Conservation (phyloP, 305 asterid genomes). For the Fraxinus paxiana region DNA sequence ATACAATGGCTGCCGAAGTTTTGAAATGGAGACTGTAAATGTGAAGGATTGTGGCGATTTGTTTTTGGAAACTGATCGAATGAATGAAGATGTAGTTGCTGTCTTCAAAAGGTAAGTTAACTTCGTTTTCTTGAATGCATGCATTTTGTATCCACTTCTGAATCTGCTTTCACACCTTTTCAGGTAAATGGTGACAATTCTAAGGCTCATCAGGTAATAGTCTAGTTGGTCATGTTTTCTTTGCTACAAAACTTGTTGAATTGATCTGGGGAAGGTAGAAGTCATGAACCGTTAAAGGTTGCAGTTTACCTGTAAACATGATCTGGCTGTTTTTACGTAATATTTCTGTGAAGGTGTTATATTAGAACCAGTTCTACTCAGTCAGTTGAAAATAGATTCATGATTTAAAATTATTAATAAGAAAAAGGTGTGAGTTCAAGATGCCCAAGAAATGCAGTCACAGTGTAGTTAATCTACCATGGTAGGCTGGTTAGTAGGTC, state of each 20-base stretch:
- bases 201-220: background rate
- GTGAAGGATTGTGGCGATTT: constrained; percentile 49
- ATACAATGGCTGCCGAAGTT: constrained; percentile 45
- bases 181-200: background rate
- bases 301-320: background rate
- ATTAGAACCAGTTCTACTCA: too few relatives aligned
- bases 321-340: too few relatives aligned
- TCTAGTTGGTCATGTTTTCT: background rate
- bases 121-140: background rate
- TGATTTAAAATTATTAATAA: too few relatives aligned
- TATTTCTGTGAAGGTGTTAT: too few relatives aligned
- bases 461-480: too few relatives aligned
- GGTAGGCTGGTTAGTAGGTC: too few relatives aligned
- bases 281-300: background rate
- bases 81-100: constrained; percentile 59
- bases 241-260: background rate
- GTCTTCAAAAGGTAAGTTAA: constrained; percentile 49
- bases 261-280: background rate
- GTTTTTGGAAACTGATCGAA: constrained; percentile 57
- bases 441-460: too few relatives aligned
- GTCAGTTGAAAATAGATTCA: too few relatives aligned
- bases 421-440: too few relatives aligned
- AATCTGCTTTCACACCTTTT: constrained; percentile 6
- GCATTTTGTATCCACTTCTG: background rate
- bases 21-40: constrained; percentile 65